Evolutionary conservation across 306 rosid genomes (phyloP).

Genomic region (Medicago lupulina): DNA sequence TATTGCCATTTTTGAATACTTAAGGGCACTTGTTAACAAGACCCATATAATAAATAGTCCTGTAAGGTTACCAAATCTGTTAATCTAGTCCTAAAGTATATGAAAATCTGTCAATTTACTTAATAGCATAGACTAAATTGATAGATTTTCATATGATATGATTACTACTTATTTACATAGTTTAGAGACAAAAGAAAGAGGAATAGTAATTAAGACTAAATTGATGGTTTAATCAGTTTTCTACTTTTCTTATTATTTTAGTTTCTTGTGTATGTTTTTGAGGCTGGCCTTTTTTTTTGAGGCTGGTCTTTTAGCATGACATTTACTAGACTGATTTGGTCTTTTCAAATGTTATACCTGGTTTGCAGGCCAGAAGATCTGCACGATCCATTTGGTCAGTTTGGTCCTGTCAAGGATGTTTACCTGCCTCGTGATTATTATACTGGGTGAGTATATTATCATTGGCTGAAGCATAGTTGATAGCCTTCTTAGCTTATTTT

Average conservation of each 20-base stretch:
- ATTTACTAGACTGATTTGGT: neutral
- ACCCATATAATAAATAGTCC: no score
- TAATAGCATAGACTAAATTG: no score
- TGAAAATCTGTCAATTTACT: neutral
- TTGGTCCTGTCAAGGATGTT: conserved; percentile 82
- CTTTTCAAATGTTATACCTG: neutral
- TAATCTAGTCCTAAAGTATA: neutral
- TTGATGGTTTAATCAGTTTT: neutral
- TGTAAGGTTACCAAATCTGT: neutral
- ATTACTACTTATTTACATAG: neutral
- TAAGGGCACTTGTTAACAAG: no score
- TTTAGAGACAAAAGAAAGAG: no score
- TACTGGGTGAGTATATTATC: conserved; percentile 63
- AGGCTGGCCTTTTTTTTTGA: neutral
- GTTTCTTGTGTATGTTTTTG: neutral
- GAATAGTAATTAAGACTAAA: neutral
- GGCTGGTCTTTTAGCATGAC: neutral
- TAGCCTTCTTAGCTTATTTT: neutral
- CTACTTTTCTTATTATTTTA: neutral
- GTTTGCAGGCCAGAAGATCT: conserved; percentile 73
- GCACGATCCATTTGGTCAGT: conserved; percentile 68
- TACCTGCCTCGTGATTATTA: conserved; percentile 87
- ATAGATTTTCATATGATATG: no score
- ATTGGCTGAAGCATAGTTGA: neutral
- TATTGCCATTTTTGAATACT: no score